Evolutionary conservation across 768 basidiomycete genomes (phyloP).

Genomic region (Boletus speciosus): DNA sequence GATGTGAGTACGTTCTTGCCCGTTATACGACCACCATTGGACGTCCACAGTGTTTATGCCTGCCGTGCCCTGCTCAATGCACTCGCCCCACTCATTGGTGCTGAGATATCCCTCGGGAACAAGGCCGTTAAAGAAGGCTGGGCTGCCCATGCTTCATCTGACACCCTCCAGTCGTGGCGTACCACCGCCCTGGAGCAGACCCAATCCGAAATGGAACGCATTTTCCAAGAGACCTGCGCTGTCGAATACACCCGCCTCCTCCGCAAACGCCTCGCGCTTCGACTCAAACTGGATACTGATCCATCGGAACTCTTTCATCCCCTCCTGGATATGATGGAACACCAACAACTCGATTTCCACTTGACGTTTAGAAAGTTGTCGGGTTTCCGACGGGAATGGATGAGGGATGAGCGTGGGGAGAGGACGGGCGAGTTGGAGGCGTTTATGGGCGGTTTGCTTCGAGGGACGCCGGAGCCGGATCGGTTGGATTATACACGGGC

Average conservation of each 20-base stretch:
- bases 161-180: constrained; percentile 61
- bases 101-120: constrained; percentile 58
- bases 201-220: constrained; percentile 57
- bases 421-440: constrained; percentile 27
- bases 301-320: constrained; percentile 58
- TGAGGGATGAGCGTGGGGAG: constrained; percentile 19
- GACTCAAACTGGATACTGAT: constrained; percentile 52
- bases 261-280: constrained; percentile 81
- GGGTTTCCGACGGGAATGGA: constrained; percentile 49
- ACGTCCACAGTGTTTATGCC: constrained; percentile 62
- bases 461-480: constrained; percentile 44
- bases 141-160: constrained; percentile 51
- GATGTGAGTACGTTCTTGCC: constrained; percentile 49
- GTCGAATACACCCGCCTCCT: constrained; percentile 66
- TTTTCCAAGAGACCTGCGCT: constrained; percentile 56
- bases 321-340: constrained; percentile 71
- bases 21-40: neutral
- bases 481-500: constrained; percentile 44
- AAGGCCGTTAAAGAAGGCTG: constrained; percentile 53
- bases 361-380: constrained; percentile 74
- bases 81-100: constrained; percentile 82
- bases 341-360: constrained; percentile 82
- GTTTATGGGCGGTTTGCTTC: constrained; percentile 46
- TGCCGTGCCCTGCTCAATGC: constrained; percentile 73
- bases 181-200: constrained; percentile 50